These are phyloP conservation scores for Chytriomyces confervae DNA, from an alignment of 192 early-diverging fungal species.

Conservation along the genomic window DNA sequence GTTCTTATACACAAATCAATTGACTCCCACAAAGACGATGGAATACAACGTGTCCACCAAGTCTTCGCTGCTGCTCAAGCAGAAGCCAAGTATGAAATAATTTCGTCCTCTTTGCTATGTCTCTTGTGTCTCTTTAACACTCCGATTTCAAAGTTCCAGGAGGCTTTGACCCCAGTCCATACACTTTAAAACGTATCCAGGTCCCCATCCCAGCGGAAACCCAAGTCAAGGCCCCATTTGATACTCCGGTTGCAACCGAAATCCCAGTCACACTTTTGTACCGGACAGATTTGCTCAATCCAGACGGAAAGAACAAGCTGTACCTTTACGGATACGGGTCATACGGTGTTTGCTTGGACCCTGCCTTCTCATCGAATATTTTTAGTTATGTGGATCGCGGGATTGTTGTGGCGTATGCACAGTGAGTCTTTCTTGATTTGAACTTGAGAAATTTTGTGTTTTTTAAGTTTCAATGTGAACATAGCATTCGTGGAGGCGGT, in stretches of 20 bases:
- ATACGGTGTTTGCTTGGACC: conserved; percentile 47
- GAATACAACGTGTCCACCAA: conserved; percentile 42
- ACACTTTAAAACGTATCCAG: conserved; percentile 42
- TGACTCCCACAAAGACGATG: conserved; percentile 39
- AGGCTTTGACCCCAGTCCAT: conserved; percentile 38
- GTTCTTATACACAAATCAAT: conserved; percentile 42
- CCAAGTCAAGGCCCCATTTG: conserved; percentile 43
- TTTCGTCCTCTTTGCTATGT: conserved; percentile 22
- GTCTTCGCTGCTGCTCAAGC: conserved; percentile 36
- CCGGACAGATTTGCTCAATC: conserved; percentile 43
- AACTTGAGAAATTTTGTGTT: not conserved
- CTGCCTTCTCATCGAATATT: conserved; percentile 29
- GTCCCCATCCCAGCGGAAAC: conserved; percentile 42
- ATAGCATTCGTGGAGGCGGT: conserved; percentile 20
- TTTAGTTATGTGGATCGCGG: conserved; percentile 53
- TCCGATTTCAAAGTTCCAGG: conserved; percentile 37
- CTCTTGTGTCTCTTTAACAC: conserved; percentile 24
- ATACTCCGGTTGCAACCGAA: conserved; percentile 46
- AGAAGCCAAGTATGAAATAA: conserved; percentile 1
- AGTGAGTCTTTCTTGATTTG: not conserved
- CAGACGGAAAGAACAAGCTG: conserved; percentile 46
- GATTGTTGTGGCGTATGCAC: conserved; percentile 50
- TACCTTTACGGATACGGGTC: conserved; percentile 54
- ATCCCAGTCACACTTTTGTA: conserved; percentile 57
- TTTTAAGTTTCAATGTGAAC: not conserved